A percentile compares a stretch with the other conserved stretches of the same genome.
phyloP scores from a whole-genome alignment of 345 rosid species.

The Leavenworthia alabamica region DNA sequence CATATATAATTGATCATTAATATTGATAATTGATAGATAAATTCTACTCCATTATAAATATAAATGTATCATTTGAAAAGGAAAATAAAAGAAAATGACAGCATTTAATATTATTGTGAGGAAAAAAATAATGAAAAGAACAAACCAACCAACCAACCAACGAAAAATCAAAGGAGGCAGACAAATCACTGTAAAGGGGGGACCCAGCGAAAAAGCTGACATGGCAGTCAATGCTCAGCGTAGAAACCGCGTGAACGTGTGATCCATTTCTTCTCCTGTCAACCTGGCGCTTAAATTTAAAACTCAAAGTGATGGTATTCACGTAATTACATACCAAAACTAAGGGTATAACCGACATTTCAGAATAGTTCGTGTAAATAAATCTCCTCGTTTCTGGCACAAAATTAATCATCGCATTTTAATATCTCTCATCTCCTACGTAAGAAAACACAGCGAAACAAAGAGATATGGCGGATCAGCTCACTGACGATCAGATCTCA shows the following conservation, averaged over 20 bases:
- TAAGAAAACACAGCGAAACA: background rate
- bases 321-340: background rate
- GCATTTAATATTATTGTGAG: too few relatives aligned
- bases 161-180: too few relatives aligned
- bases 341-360: background rate
- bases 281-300: background rate
- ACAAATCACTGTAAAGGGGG: background rate
- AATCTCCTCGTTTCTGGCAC: background rate
- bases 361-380: background rate
- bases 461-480: slow-evolving; percentile 62
- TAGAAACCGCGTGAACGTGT: slow-evolving; percentile 37
- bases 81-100: too few relatives aligned
- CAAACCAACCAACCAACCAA: too few relatives aligned
- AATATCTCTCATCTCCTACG: background rate
- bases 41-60: too few relatives aligned
- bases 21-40: too few relatives aligned
- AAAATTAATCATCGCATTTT: background rate
- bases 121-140: too few relatives aligned
- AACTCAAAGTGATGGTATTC: slow-evolving; percentile 10
- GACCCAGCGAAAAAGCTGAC: slow-evolving; percentile 5
- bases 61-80: too few relatives aligned
- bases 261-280: slow-evolving; percentile 21
- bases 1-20: too few relatives aligned
- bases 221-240: slow-evolving; percentile 30
- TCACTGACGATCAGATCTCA: slow-evolving; percentile 76